Evolutionary conservation across 768 basidiomycete species (phyloP).

Genomic region (Leccinum subtestaceum): DNA sequence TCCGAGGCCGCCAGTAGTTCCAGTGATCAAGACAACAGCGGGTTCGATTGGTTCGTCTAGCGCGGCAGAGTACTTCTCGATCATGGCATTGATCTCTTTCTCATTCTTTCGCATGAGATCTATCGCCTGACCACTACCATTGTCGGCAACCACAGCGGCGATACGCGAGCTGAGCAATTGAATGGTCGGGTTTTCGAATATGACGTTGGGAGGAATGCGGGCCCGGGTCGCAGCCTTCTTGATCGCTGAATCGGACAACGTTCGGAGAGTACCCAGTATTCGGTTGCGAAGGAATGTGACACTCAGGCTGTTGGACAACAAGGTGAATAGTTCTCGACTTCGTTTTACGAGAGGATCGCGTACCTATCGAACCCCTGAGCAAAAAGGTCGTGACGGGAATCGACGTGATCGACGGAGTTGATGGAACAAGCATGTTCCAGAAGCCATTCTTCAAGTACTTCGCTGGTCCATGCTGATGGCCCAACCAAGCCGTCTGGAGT

Average conservation of each 20-base stretch:
- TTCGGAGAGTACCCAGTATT: constrained; percentile 26
- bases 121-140: background rate
- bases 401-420: constrained; percentile 1
- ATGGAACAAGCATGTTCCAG: constrained; percentile 21
- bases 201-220: constrained; percentile 30
- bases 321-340: background rate
- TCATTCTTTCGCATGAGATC: constrained; percentile 10
- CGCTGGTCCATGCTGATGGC: constrained; percentile 26
- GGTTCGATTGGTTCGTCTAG: constrained; percentile 11
- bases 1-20: constrained; percentile 41
- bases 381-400: constrained; percentile 26
- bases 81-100: constrained; percentile 36
- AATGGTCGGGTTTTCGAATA: constrained; percentile 42
- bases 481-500: constrained; percentile 19
- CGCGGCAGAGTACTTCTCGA: constrained; percentile 37
- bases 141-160: constrained; percentile 4
- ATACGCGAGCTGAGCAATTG: constrained; percentile 31
- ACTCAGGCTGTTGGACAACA: constrained; percentile 20
- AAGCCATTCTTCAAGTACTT: constrained; percentile 27
- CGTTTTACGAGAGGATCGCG: background rate
- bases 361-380: constrained; percentile 40
- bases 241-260: constrained; percentile 27
- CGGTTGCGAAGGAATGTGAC: constrained; percentile 32
- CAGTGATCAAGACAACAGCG: constrained; percentile 37
- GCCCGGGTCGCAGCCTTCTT: constrained; percentile 19